phyloP scores from a whole-genome alignment of 1,139 yeast genomes.

The Petasospora fabianii region DNA sequence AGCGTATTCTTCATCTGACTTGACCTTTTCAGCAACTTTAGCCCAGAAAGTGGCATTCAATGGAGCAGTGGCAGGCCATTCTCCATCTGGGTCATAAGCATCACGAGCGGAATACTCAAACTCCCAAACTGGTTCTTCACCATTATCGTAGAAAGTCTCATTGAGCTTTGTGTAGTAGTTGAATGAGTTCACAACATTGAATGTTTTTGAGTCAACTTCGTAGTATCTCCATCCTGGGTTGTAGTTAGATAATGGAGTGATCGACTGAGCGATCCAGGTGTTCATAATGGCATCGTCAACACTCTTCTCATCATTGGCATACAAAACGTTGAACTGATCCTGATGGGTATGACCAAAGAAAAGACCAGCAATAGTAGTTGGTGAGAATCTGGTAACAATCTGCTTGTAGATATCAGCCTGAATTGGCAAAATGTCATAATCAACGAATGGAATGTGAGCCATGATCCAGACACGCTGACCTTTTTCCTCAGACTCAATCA shows the following conservation, averaged over 20 bases:
- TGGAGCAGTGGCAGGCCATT: constrained; percentile 51
- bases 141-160: constrained; percentile 46
- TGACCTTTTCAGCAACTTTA: constrained; percentile 33
- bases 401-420: constrained; percentile 54
- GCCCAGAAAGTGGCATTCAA: constrained; percentile 62
- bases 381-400: constrained; percentile 64
- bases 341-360: constrained; percentile 73
- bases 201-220: constrained; percentile 60
- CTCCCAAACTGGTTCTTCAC: constrained; percentile 51
- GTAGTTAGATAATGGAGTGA: constrained; percentile 55
- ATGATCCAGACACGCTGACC: constrained; percentile 69
- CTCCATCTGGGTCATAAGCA: constrained; percentile 37
- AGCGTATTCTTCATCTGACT: constrained; percentile 37
- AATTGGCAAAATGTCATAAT: constrained; percentile 55
- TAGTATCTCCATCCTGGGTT: constrained; percentile 76
- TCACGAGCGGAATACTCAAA: constrained; percentile 55
- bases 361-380: constrained; percentile 62
- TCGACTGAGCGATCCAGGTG: constrained; percentile 66
- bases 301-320: constrained; percentile 39
- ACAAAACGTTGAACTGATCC: constrained; percentile 62
- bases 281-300: constrained; percentile 46
- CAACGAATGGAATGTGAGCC: constrained; percentile 63
- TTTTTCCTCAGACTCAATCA: constrained; percentile 51
- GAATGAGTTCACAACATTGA: constrained; percentile 56
- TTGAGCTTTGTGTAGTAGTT: constrained; percentile 54